Conservation (phyloP, 345 rosid genomes). For the Streptanthus diversifolius region DNA sequence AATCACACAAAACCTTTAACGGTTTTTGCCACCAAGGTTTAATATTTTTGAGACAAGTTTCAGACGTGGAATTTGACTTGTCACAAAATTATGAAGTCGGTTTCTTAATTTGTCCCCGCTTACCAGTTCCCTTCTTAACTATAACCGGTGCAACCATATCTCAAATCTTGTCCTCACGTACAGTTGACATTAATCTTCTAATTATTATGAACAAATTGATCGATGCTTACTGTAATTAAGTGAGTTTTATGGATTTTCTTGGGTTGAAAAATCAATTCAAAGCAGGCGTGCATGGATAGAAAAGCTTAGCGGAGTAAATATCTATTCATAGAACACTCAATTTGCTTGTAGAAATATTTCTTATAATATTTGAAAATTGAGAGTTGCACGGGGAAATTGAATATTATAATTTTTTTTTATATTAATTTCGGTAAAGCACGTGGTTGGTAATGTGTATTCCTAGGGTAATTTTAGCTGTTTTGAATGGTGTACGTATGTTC, state of each 20-base stretch:
- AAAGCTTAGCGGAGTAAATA: background rate
- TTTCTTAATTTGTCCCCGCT: background rate
- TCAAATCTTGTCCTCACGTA: background rate
- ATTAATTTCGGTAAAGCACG: background rate
- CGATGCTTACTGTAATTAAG: too few species aligned
- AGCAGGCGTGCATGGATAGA: background rate
- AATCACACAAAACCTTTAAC: background rate
- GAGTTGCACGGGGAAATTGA: background rate
- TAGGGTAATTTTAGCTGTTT: background rate
- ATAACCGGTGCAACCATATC: background rate
- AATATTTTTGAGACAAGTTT: background rate
- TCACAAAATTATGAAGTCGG: background rate
- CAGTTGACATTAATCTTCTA: background rate
- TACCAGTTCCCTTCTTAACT: background rate
- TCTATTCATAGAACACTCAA: background rate
- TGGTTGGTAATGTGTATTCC: background rate
- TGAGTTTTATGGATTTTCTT: too few species aligned
- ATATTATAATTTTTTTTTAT: background rate
- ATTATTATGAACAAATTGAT: background rate
- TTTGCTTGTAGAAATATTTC: background rate
- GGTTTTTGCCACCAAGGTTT: background rate
- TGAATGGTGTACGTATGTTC: background rate
- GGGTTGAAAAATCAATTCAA: too few species aligned
- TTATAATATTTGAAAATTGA: background rate
- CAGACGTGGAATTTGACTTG: background rate